Evolutionary conservation across 768 basidiomycete species (phyloP), one percentile per base, ranked within the genome.

Genomic region (Auricularia sp.): DNA sequence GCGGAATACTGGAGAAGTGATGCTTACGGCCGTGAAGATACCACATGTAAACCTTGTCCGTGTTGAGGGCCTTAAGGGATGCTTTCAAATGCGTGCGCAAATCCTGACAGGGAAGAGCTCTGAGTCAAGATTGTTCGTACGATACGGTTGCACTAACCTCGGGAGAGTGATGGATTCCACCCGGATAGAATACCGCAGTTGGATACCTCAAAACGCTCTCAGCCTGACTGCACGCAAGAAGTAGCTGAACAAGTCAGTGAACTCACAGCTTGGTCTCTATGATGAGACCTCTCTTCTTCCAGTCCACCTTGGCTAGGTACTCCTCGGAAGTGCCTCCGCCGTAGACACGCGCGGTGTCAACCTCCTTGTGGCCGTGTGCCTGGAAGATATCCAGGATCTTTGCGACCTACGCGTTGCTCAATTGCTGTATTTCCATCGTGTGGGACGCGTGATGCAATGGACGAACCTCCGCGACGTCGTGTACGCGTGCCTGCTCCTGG

Each of bases 261-360:
- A 65, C 44, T 10, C 66, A 80, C 18, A 84, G 78, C 71, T 88
- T 88, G 0, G 85, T 87, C 54, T 85, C 84, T 54, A 87, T 74
- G 64, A 78, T 78, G 33, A 87, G 70, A 0, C 83, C 83, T 42
- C 82, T 78, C 54, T 74, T 72, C 65, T 81, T 75, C 76, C 81
- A 81, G 65, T 79, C 29, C 21, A 44, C n/a, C 73, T 82, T 75
- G 5, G 82, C 84, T n/a, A 87, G 77, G 67, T 71, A 72, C 63
- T 77, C 70, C 67, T 77, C 76, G 54, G 68, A 71, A 4, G 77
- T 76, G 2, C 75, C 74, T 1, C 69, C 70, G 6, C 63, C 59
- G 64, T 75, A 76, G n/a, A 63, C 35, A 16, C 71, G 67, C 2
- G 70, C 69, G 45, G 73, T 71, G 64, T 76, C 75, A 51, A 81